Percentiles rank a stretch among this genome's conserved stretches.
phyloP scores from a whole-genome alignment of 2,329 filamentous ascomycete genomes.

The Colletotrichum paranaense region DNA sequence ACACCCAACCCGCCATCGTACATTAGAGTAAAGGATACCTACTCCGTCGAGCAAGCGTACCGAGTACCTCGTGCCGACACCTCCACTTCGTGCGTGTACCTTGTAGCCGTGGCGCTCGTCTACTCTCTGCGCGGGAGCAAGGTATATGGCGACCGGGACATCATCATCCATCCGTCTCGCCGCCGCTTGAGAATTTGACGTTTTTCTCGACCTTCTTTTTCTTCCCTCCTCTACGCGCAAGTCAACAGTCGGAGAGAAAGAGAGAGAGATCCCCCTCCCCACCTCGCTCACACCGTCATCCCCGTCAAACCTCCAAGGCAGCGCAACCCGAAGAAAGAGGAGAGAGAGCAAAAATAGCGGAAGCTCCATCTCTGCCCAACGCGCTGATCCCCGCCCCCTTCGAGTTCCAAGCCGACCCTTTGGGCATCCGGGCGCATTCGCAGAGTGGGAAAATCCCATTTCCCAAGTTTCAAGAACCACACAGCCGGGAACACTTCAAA shows the following conservation, averaged over 20 bases:
- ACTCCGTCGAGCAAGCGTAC: neutral
- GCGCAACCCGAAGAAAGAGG: constrained; percentile 9
- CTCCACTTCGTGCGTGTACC: neutral
- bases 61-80: constrained; percentile 11
- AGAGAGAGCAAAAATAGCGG: neutral
- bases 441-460: constrained; percentile 29
- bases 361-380: constrained; percentile 49
- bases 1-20: constrained; percentile 2
- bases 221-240: constrained; percentile 35
- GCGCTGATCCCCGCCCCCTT: constrained; percentile 46
- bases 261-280: constrained; percentile 36
- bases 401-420: constrained; percentile 31
- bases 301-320: constrained; percentile 29
- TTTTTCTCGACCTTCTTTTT: constrained; percentile 24
- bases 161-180: constrained; percentile 24
- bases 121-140: constrained; percentile 7
- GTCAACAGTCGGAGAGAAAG: neutral
- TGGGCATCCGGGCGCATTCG: constrained; percentile 34
- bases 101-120: constrained; percentile 13
- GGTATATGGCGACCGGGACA: constrained; percentile 17
- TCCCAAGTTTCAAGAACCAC: constrained; percentile 36
- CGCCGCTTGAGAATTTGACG: constrained; percentile 26
- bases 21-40: neutral
- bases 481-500: constrained; percentile 33
- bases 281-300: constrained; percentile 40